These are phyloP conservation scores for Sorghum bicolor DNA, from an alignment of 176 grass and related monocot genomes.

Conservation along the genomic window Sorghum_bicolor_NCBIv3 NC_012876.2:5532501-5533000, in stretches of 20 bases:
- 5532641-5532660: background rate
- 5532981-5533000: slow-evolving; percentile 46
- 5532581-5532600: slow-evolving; percentile 19
- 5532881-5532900: background rate
- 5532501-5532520: background rate
- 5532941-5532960: background rate
- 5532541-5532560: background rate
- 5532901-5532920: background rate
- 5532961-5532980: slow-evolving; percentile 25
- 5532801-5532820: background rate
- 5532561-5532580: background rate
- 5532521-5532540: slow-evolving; percentile 17
- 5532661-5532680: background rate
- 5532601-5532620: slow-evolving; percentile 3
- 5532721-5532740: background rate
- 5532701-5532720: slow-evolving; percentile 1
- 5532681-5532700: slow-evolving; percentile 15
- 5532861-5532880: too few species aligned
- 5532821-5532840: too few species aligned
- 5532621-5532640: slow-evolving; percentile 24
- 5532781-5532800: background rate
- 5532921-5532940: slow-evolving; percentile 3
- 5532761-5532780: background rate
- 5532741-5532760: background rate
- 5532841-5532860: too few species aligned